Evolutionary conservation across 2,329 filamentous ascomycete genomes (phyloP).

Genomic region (Trichophyton rubrum): DNA sequence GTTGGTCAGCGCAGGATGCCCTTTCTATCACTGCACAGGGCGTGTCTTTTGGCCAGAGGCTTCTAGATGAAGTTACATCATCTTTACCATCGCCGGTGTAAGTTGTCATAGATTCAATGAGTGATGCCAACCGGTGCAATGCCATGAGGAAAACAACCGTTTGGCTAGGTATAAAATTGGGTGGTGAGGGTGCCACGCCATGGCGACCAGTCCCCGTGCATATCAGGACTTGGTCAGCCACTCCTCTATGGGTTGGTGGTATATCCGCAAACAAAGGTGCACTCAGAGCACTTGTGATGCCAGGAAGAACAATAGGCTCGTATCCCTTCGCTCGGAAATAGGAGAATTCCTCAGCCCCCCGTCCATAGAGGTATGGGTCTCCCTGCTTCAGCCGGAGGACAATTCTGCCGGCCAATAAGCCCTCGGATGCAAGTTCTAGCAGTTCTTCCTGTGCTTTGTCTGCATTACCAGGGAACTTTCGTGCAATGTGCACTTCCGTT

Average conservation of each 20-base stretch:
- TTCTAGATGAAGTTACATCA: conserved; percentile 10
- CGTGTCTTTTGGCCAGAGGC: conserved; percentile 58
- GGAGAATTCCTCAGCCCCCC: conserved; percentile 81
- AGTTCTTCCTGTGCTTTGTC: conserved; percentile 88
- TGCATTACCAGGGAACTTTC: conserved; percentile 95
- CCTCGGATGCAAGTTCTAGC: conserved; percentile 61
- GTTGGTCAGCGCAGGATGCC: conserved; percentile 85
- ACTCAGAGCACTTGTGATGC: conserved; percentile 76
- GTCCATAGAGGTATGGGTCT: conserved; percentile 90
- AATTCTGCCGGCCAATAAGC: conserved; percentile 55
- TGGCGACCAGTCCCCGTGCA: conserved; percentile 93
- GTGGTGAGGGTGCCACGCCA: conserved; percentile 68
- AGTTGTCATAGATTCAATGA: conserved; percentile 57
- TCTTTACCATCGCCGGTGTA: conserved; percentile 19
- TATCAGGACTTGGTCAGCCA: conserved; percentile 86
- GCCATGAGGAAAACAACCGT: conserved; percentile 95
- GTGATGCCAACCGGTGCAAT: conserved; percentile 63
- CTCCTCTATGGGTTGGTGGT: conserved; percentile 75
- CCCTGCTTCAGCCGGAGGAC: conserved; percentile 91
- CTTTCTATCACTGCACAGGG: conserved; percentile 89
- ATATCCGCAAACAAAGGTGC: conserved; percentile 82
- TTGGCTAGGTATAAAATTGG: conserved; percentile 59
- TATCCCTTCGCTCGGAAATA: conserved; percentile 68
- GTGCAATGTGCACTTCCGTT: conserved; percentile 79
- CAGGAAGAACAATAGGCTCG: conserved; percentile 63